Conservation (phyloP, 2,329 filamentous ascomycete genomes). For the Paecilomyces sp. region DNA sequence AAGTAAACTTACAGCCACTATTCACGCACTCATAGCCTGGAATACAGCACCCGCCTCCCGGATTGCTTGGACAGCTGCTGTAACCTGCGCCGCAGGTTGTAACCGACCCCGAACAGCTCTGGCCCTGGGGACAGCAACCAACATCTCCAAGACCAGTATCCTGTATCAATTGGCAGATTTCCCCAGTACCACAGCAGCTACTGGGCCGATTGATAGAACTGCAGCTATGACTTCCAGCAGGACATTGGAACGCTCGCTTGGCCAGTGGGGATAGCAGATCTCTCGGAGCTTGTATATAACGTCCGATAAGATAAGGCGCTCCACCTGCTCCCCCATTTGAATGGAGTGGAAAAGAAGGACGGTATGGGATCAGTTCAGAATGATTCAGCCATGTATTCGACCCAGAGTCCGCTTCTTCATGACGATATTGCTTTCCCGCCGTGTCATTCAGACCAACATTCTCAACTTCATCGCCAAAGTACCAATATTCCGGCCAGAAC, state of each 20-base stretch:
- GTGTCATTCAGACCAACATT: slow-evolving; percentile 3
- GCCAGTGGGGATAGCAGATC: slow-evolving; percentile 17
- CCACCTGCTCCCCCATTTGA: neutral
- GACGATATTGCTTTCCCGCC: neutral
- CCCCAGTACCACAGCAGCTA: slow-evolving; percentile 50
- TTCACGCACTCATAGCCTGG: slow-evolving; percentile 52
- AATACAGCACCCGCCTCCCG: slow-evolving; percentile 56
- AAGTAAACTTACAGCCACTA: slow-evolving; percentile 43
- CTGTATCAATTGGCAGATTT: slow-evolving; percentile 47
- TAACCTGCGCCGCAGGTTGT: slow-evolving; percentile 47
- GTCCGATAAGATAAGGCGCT: slow-evolving; percentile 3
- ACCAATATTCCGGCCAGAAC: slow-evolving; percentile 42
- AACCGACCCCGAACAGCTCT: slow-evolving; percentile 46
- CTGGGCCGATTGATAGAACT: slow-evolving; percentile 48
- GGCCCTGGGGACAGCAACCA: slow-evolving; percentile 53
- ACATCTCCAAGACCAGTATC: slow-evolving; percentile 50
- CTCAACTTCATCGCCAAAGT: slow-evolving; percentile 18
- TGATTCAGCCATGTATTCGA: neutral
- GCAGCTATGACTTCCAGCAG: slow-evolving; percentile 48
- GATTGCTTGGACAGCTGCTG: slow-evolving; percentile 45
- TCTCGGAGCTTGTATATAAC: slow-evolving; percentile 7
- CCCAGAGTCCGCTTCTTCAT: neutral
- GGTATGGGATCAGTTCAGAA: slow-evolving; percentile 3
- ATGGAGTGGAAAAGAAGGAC: slow-evolving; percentile 16
- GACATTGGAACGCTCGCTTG: slow-evolving; percentile 51